A percentile compares a stretch with the other conserved stretches of the same genome.
These are phyloP conservation scores for Marasmius sp. DNA, from an alignment of 1,284 basidiomycete species.

Conservation along the genomic window DNA sequence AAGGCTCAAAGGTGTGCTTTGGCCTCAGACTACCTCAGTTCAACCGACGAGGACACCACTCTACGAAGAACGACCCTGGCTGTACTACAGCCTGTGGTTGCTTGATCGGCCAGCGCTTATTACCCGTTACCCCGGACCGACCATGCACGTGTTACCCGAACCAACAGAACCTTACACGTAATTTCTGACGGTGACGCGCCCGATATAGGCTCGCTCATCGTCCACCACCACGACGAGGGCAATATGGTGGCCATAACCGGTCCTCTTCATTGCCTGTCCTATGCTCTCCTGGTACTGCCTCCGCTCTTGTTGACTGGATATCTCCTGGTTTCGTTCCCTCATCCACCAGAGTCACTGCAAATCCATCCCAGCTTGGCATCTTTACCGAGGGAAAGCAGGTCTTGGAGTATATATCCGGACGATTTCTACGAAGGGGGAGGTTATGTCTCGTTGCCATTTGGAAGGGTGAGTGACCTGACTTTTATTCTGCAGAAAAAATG, in stretches of 20 bases:
- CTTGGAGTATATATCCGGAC: slow-evolving; percentile 72
- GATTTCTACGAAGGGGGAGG: slow-evolving; percentile 63
- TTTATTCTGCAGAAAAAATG: background rate
- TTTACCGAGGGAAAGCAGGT: slow-evolving; percentile 48
- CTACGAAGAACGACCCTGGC: too few relatives aligned
- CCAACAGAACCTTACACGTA: too few relatives aligned
- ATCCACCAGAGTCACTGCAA: slow-evolving; percentile 45
- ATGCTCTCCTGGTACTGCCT: slow-evolving; percentile 58
- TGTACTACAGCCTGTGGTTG: too few relatives aligned
- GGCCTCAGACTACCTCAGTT: too few relatives aligned
- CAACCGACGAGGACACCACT: too few relatives aligned
- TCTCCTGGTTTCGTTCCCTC: slow-evolving; percentile 63
- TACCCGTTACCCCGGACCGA: too few relatives aligned
- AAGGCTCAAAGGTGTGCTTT: too few relatives aligned
- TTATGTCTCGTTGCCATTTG: slow-evolving; percentile 64
- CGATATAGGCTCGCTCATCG: background rate
- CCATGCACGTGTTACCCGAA: too few relatives aligned
- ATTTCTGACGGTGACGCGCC: too few relatives aligned
- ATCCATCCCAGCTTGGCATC: slow-evolving; percentile 60
- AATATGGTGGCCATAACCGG: slow-evolving; percentile 12
- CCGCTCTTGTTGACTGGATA: slow-evolving; percentile 58
- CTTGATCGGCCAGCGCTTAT: too few relatives aligned
- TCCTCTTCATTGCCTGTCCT: slow-evolving; percentile 49
- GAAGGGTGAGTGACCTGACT: slow-evolving; percentile 41
- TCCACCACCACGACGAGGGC: background rate